Evolutionary conservation across 768 basidiomycete species (phyloP).

Genomic region (Boletus rubescentipes): DNA sequence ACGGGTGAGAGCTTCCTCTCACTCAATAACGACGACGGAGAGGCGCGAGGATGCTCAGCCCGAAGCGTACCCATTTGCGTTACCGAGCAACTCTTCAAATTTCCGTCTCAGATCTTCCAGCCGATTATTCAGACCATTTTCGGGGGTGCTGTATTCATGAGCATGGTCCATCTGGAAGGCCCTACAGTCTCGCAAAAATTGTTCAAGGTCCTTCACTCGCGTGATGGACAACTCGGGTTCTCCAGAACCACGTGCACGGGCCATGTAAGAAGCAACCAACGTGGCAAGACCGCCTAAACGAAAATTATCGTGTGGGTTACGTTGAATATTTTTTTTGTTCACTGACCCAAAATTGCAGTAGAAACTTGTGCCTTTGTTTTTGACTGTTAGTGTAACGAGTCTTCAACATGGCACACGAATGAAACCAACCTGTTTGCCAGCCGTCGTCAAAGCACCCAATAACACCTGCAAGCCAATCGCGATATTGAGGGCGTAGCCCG

Average conservation of each 20-base stretch:
- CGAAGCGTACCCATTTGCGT: slow-evolving; percentile 22
- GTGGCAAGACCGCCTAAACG: slow-evolving; percentile 61
- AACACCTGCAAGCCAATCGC: slow-evolving; percentile 65
- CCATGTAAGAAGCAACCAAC: slow-evolving; percentile 68
- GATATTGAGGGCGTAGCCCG: slow-evolving; percentile 37
- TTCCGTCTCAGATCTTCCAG: slow-evolving; percentile 17
- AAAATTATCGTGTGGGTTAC: background rate
- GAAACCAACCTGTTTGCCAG: slow-evolving; percentile 40
- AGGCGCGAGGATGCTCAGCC: background rate
- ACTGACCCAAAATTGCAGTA: slow-evolving; percentile 41
- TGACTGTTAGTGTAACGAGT: background rate
- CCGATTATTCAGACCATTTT: slow-evolving; percentile 8
- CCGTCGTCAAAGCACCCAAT: slow-evolving; percentile 65
- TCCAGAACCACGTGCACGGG: slow-evolving; percentile 63
- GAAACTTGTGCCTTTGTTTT: slow-evolving; percentile 35
- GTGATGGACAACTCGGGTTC: slow-evolving; percentile 66
- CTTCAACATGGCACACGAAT: no score
- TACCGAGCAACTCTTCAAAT: slow-evolving; percentile 33
- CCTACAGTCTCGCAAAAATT: slow-evolving; percentile 61
- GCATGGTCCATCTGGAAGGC: slow-evolving; percentile 62
- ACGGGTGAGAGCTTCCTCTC: slow-evolving; percentile 19
- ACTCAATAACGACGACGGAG: background rate
- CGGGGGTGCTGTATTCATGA: slow-evolving; percentile 25
- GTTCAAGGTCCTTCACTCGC: slow-evolving; percentile 59
- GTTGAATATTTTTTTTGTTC: background rate